Percentiles rank a stretch among this genome's conserved stretches.
Evolutionary conservation across 2,329 filamentous ascomycete genomes (phyloP).

Genomic region (Cladosporium austrohemisphaericum): DNA sequence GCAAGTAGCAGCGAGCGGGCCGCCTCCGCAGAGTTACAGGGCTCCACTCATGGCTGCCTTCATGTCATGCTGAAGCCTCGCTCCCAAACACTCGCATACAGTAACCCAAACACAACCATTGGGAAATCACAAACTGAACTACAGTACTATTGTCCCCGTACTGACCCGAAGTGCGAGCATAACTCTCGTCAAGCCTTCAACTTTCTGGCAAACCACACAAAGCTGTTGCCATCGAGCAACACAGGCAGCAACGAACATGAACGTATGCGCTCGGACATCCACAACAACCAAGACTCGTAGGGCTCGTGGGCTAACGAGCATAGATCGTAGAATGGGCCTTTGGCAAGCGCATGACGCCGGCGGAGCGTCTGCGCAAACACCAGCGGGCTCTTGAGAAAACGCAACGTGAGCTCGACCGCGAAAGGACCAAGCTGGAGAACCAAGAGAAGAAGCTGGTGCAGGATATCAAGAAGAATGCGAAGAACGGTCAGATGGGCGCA

Average conservation of each 20-base stretch:
- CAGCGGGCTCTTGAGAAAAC: slow-evolving; percentile 96
- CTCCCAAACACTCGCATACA: neutral
- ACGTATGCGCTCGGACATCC: slow-evolving; percentile 44
- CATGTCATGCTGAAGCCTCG: too few relatives aligned
- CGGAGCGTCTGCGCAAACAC: slow-evolving; percentile 86
- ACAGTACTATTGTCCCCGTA: too few relatives aligned
- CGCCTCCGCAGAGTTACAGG: too few relatives aligned
- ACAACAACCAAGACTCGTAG: neutral
- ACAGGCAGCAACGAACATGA: slow-evolving; percentile 47
- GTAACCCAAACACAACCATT: neutral
- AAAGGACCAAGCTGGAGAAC: slow-evolving; percentile 92
- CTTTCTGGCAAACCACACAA: neutral
- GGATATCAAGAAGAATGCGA: slow-evolving; percentile 97
- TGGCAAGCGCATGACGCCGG: slow-evolving; percentile 97
- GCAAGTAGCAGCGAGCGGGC: too few relatives aligned
- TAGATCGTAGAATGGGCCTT: slow-evolving; percentile 99
- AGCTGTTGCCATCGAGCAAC: slow-evolving; percentile 6
- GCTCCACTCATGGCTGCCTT: too few relatives aligned
- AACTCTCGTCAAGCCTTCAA: neutral
- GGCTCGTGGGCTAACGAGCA: slow-evolving; percentile 1
- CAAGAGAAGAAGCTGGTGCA: slow-evolving; percentile 95
- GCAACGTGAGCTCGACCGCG: slow-evolving; percentile 90
- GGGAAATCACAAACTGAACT: too few relatives aligned
- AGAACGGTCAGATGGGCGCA: slow-evolving; percentile 97
- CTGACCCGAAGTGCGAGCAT: neutral